Percentiles rank a stretch among this genome's conserved stretches.
These are phyloP conservation scores for Eutrema heterophyllum DNA, from an alignment of 345 rosid species.

Conservation along the genomic window DNA sequence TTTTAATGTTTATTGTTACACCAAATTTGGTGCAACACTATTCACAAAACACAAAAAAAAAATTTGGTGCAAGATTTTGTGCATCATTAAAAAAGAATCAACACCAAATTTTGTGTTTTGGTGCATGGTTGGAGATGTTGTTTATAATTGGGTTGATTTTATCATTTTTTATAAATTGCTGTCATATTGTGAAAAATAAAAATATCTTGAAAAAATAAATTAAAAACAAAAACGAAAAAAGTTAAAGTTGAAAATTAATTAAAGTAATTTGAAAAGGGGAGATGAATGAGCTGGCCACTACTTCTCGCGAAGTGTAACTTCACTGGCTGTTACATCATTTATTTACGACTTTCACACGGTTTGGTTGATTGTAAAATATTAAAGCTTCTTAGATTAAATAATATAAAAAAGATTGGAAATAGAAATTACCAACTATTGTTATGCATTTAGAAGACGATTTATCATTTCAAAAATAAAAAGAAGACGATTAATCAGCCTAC, in stretches of 20 bases:
- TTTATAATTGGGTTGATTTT: too few relatives aligned
- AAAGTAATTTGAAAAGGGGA: constrained; percentile 15
- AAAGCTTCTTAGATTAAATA: not conserved
- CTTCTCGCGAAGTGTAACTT: constrained; percentile 24
- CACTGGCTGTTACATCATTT: constrained; percentile 32
- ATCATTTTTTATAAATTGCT: not conserved
- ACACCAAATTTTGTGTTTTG: too few relatives aligned
- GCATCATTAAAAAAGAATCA: too few relatives aligned
- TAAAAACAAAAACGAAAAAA: constrained; percentile 9
- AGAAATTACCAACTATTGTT: not conserved
- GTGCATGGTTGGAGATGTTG: too few relatives aligned
- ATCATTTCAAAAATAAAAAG: not conserved
- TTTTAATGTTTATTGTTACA: too few relatives aligned
- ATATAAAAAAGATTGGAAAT: too few relatives aligned
- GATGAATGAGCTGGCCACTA: constrained; percentile 35
- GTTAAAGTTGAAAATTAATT: constrained; percentile 17
- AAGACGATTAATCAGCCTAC: not conserved
- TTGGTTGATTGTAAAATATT: constrained; percentile 15
- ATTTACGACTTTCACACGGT: constrained; percentile 26
- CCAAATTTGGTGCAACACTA: too few relatives aligned
- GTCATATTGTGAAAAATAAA: not conserved
- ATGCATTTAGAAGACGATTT: not conserved
- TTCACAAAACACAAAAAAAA: too few relatives aligned
- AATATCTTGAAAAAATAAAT: not conserved
- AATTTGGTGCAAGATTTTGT: too few relatives aligned